Conservation (phyloP, 345 rosid species). For the Brassica incana region DNA sequence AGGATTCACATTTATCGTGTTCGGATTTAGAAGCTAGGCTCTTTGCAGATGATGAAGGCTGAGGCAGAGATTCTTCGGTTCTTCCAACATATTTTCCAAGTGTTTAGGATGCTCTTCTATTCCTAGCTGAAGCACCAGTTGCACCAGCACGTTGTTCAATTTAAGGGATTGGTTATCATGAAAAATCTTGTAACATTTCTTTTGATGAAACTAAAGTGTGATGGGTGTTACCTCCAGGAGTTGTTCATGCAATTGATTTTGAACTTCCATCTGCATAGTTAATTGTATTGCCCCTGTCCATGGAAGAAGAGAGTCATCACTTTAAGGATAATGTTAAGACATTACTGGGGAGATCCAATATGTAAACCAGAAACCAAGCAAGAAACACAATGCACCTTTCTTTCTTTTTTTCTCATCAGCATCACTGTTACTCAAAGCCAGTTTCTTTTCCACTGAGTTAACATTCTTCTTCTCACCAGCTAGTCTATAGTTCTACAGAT, state of each 20-base stretch:
- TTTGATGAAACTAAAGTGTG: neutral
- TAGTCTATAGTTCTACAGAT: no score
- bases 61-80: slow-evolving; percentile 49
- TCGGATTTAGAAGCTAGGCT: slow-evolving; percentile 35
- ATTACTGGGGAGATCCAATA: no score
- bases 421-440: no score
- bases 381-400: no score
- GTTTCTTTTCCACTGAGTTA: no score
- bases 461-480: no score
- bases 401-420: no score
- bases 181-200: neutral
- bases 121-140: slow-evolving; percentile 69
- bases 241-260: slow-evolving; percentile 78
- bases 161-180: neutral
- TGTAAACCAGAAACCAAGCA: no score
- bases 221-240: slow-evolving; percentile 54
- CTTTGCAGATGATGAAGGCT: slow-evolving; percentile 37
- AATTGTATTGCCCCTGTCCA: slow-evolving; percentile 51
- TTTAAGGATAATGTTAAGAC: neutral
- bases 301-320: neutral
- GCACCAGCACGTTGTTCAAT: slow-evolving; percentile 51
- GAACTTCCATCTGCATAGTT: slow-evolving; percentile 78
- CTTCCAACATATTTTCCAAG: slow-evolving; percentile 78
- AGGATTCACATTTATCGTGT: slow-evolving; percentile 34
- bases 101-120: slow-evolving; percentile 86